A percentile compares a stretch with the other conserved stretches of the same genome.
Evolutionary conservation across 73 alveolate genomes (phyloP).

Genomic region (Tetrahymena thermophila): DNA sequence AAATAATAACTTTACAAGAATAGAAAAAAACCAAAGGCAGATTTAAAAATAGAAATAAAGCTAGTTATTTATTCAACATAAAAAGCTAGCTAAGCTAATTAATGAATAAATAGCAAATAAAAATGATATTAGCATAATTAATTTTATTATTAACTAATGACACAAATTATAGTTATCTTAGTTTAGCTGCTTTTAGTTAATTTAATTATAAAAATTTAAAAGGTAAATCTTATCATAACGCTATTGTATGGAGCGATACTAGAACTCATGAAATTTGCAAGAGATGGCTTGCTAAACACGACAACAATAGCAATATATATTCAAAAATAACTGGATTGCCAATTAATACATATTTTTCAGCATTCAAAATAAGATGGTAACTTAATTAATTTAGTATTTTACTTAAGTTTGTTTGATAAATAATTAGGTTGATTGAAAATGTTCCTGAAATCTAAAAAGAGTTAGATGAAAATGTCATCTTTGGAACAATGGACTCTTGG

Average conservation of each 20-base stretch:
- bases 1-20: not conserved
- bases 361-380: conserved; percentile 69
- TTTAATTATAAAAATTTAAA: not conserved
- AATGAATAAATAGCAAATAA: no score
- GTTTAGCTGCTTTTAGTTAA: not conserved
- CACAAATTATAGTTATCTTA: not conserved
- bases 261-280: conserved; percentile 60
- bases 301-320: conserved; percentile 40
- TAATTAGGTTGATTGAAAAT: not conserved
- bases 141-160: no score
- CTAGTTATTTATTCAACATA: no score
- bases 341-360: conserved; percentile 69
- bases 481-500: conserved; percentile 85
- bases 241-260: conserved; percentile 79
- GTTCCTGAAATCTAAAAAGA: not conserved
- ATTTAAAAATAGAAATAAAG: no score
- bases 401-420: not conserved
- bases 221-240: conserved; percentile 57
- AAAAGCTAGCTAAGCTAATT: no score
- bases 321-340: conserved; percentile 69
- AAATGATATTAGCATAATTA: no score
- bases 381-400: not conserved
- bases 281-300: conserved; percentile 9
- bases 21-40: no score
- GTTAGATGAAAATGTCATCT: conserved; percentile 40